Evolutionary conservation across 306 rosid genomes (phyloP).

Genomic region (Glycine latifolia): DNA sequence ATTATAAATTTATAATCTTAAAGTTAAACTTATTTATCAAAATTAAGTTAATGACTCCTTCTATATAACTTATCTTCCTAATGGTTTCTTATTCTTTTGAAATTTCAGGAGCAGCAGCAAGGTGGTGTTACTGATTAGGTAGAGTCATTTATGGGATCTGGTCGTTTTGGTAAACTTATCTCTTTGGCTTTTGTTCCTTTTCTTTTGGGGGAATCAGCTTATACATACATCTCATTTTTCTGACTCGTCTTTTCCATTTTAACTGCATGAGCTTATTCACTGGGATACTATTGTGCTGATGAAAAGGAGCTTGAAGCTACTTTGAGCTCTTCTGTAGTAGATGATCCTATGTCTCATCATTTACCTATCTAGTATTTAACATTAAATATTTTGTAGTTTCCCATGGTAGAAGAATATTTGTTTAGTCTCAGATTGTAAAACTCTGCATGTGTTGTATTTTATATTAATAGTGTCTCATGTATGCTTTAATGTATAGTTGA

Average conservation of each 20-base stretch:
- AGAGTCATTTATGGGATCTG: constrained; percentile 95
- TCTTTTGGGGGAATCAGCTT: not conserved
- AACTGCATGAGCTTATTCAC: constrained; percentile 79
- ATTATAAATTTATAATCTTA: not conserved
- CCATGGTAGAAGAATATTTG: constrained; percentile 9
- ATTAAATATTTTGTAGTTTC: constrained; percentile 3
- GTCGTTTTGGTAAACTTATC: constrained; percentile 78
- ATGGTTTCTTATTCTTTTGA: constrained; percentile 15
- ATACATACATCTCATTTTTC: constrained; percentile 42
- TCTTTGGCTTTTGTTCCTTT: not conserved
- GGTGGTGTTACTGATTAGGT: constrained; percentile 74
- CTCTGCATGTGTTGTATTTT: not conserved
- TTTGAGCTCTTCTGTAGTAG: constrained; percentile 34
- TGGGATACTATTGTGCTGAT: constrained; percentile 93
- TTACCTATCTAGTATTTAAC: constrained; percentile 3
- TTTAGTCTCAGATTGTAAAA: constrained; percentile 25
- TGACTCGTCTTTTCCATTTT: constrained; percentile 25
- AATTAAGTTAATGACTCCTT: not conserved
- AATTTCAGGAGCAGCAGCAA: constrained; percentile 80
- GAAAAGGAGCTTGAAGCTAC: constrained; percentile 88
- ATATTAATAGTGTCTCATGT: not conserved
- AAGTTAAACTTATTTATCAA: constrained; percentile 27
- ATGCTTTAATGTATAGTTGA: constrained; percentile 32
- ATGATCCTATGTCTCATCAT: constrained; percentile 43
- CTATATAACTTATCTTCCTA: constrained; percentile 3